These are phyloP conservation scores for Tulasnella sp. DNA, from an alignment of 768 basidiomycete genomes.

Conservation along the genomic window DNA sequence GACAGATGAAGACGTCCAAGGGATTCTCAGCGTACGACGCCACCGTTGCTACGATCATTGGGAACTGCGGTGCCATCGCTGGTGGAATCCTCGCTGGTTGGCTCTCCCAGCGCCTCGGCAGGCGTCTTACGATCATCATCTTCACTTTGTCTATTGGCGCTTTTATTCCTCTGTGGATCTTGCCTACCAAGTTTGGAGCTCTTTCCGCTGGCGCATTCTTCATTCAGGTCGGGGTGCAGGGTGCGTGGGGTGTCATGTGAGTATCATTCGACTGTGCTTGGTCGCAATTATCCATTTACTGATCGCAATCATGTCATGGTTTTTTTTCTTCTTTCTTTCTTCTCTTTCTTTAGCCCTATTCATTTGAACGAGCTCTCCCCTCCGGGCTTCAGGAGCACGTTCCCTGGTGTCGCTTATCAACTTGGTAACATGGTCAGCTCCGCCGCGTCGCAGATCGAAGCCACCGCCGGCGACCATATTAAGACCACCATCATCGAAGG, in stretches of 20 bases:
- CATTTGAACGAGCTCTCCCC: slow-evolving; percentile 77
- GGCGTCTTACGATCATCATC: slow-evolving; percentile 68
- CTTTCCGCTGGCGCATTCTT: slow-evolving; percentile 80
- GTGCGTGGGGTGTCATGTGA: slow-evolving; percentile 74
- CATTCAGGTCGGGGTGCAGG: slow-evolving; percentile 80
- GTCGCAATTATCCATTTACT: slow-evolving; percentile 3
- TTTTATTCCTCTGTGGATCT: slow-evolving; percentile 74
- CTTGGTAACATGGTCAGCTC: slow-evolving; percentile 69
- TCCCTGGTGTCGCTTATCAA: slow-evolving; percentile 40
- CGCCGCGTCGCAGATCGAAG: slow-evolving; percentile 72
- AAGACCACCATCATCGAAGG: slow-evolving; percentile 33
- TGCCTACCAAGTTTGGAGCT: slow-evolving; percentile 54
- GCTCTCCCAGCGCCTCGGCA: slow-evolving; percentile 63
- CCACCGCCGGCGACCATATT: slow-evolving; percentile 51
- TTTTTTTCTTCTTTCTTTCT: slow-evolving; percentile 34
- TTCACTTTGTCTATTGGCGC: slow-evolving; percentile 47
- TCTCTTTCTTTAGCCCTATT: slow-evolving; percentile 47
- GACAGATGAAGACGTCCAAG: slow-evolving; percentile 37
- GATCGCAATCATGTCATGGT: slow-evolving; percentile 45
- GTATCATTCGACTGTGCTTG: slow-evolving; percentile 22
- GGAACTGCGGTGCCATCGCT: slow-evolving; percentile 47
- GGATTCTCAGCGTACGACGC: slow-evolving; percentile 45
- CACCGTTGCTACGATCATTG: slow-evolving; percentile 72
- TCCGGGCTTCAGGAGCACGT: slow-evolving; percentile 73
- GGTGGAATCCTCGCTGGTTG: slow-evolving; percentile 66